Evolutionary conservation across 2,329 filamentous ascomycete genomes (phyloP).

Genomic region (Aspergillus thermomutatus): DNA sequence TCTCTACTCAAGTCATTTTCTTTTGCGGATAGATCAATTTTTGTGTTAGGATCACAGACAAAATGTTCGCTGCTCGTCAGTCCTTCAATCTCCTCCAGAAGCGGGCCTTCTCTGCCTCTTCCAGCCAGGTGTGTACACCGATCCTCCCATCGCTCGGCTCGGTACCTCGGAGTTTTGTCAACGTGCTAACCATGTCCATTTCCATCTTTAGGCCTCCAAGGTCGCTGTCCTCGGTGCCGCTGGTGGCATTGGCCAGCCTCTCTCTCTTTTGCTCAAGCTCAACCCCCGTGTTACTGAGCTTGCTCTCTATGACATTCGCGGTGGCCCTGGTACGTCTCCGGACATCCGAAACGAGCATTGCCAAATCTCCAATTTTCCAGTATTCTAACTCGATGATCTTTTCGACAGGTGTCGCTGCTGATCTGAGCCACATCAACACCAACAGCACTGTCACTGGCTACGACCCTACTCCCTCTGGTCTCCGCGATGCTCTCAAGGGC

Average conservation of each 20-base stretch:
- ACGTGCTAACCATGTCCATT: slow-evolving; percentile 12
- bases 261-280: slow-evolving; percentile 97
- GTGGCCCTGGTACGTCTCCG: slow-evolving; percentile 72
- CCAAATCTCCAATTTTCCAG: not conserved
- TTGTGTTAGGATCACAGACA: slow-evolving; percentile 31
- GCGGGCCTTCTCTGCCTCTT: slow-evolving; percentile 77
- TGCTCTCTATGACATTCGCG: slow-evolving; percentile 95
- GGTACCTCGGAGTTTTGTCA: slow-evolving; percentile 9
- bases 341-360: not conserved
- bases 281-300: slow-evolving; percentile 93
- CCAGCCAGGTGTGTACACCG: slow-evolving; percentile 62
- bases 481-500: slow-evolving; percentile 76
- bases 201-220: slow-evolving; percentile 73
- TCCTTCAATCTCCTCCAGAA: slow-evolving; percentile 60
- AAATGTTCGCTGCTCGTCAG: slow-evolving; percentile 70
- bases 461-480: slow-evolving; percentile 70
- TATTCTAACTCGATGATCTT: not conserved
- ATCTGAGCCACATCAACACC: slow-evolving; percentile 99
- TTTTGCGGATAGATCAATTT: slow-evolving; percentile 11
- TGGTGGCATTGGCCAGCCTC: slow-evolving; percentile 96
- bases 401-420: slow-evolving; percentile 83
- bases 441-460: slow-evolving; percentile 93
- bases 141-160: slow-evolving; percentile 7
- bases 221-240: slow-evolving; percentile 94
- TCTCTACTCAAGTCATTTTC: slow-evolving; percentile 4